Conservation (phyloP, 768 basidiomycete species). For the Basidioascus undulatus region DNA sequence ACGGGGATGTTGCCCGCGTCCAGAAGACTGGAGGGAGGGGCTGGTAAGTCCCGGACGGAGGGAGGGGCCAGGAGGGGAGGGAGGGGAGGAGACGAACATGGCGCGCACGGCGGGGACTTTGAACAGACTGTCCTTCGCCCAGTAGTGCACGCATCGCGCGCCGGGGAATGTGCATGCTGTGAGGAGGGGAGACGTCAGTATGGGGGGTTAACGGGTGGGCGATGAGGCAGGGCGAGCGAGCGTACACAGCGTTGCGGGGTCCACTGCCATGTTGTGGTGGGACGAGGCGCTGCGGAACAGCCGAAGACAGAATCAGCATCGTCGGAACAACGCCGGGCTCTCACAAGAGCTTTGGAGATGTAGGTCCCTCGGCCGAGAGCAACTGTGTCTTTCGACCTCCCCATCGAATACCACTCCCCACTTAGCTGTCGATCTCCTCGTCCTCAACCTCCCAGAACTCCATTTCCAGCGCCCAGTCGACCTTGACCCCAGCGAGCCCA, state of each 20-base stretch:
- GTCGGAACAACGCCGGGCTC: no score
- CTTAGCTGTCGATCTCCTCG: no score
- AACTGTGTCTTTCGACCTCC: neutral
- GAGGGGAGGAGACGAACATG: neutral
- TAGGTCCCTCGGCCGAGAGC: neutral
- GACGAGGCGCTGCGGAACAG: conserved; percentile 37
- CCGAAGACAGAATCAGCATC: neutral
- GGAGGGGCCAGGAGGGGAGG: neutral
- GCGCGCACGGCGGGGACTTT: neutral
- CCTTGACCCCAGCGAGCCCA: neutral
- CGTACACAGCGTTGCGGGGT: conserved; percentile 53
- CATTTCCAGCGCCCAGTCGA: no score
- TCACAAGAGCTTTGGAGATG: no score
- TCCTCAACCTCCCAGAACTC: no score
- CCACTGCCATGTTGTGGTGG: conserved; percentile 90
- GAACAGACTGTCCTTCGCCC: conserved; percentile 13
- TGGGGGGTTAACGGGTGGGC: conserved; percentile 6
- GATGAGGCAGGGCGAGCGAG: conserved; percentile 17
- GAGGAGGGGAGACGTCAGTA: conserved; percentile 12
- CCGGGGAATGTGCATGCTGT: conserved; percentile 63
- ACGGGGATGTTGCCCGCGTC: conserved; percentile 96
- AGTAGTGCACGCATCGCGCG: conserved; percentile 44
- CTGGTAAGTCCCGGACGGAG: neutral
- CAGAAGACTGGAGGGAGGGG: conserved; percentile 39
- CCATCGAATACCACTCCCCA: conserved; percentile 3